Evolutionary conservation across 208 protist species (phyloP).

Genomic region (Angomonas ambiguus): DNA sequence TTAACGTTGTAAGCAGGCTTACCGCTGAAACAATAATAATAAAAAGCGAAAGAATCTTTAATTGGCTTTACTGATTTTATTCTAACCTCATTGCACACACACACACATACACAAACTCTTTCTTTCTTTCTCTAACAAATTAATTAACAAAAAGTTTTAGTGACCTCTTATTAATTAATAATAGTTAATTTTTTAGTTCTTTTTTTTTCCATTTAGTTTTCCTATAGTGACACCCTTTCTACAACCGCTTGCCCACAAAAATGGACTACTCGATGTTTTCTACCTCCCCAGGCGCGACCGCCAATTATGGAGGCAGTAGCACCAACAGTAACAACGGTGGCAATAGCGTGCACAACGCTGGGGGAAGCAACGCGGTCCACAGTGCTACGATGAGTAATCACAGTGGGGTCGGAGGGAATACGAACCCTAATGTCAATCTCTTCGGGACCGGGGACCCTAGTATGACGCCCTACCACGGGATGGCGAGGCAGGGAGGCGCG

Average conservation of each 20-base stretch:
- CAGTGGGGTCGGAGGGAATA: neutral
- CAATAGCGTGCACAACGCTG: constrained; percentile 1
- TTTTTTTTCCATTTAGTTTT: neutral
- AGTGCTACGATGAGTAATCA: neutral
- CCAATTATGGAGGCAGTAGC: constrained; percentile 3
- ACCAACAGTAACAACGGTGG: constrained; percentile 10
- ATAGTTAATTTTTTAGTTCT: constrained; percentile 14
- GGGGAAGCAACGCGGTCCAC: neutral
- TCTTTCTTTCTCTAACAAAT: neutral
- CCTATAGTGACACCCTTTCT: too few relatives aligned
- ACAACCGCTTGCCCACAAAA: too few relatives aligned
- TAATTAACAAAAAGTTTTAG: constrained; percentile 10
- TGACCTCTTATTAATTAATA: constrained; percentile 17
- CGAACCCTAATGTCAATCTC: neutral
- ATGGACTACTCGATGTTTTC: constrained; percentile 9
- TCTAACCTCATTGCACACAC: too few relatives aligned
- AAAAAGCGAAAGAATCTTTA: too few relatives aligned
- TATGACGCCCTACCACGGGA: neutral
- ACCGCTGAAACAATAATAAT: neutral
- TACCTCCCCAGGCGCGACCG: neutral
- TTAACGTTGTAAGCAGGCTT: neutral
- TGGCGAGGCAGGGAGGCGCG: neutral
- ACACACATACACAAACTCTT: neutral
- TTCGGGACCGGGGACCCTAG: constrained; percentile 2
- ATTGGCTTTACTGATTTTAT: neutral